A percentile compares a stretch with the other conserved stretches of the same genome.
phyloP scores from a whole-genome alignment of 805 yeast genomes.

The Candida mattraensis region DNA sequence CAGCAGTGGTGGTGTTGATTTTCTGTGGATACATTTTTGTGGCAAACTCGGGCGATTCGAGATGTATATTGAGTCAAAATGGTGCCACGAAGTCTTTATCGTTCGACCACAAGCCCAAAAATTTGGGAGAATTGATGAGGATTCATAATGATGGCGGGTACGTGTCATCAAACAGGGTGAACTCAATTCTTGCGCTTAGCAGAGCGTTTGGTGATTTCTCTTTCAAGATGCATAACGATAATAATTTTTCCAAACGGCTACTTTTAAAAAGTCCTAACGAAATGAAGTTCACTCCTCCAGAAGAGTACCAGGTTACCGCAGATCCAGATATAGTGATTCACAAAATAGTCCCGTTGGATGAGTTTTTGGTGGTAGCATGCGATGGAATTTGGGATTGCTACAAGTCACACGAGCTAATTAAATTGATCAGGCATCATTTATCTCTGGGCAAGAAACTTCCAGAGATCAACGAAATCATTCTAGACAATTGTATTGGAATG shows the following conservation, averaged over 20 bases:
- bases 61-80: conserved; percentile 54
- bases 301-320: conserved; percentile 76
- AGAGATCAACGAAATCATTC: conserved; percentile 55
- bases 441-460: conserved; percentile 57
- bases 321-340: conserved; percentile 75
- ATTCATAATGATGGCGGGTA: conserved; percentile 60
- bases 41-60: conserved; percentile 76
- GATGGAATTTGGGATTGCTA: conserved; percentile 84
- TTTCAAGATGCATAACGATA: conserved; percentile 40
- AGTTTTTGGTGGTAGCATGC: conserved; percentile 72
- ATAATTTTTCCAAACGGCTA: conserved; percentile 25
- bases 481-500: conserved; percentile 67
- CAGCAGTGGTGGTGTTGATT: conserved; percentile 48
- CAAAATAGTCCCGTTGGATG: conserved; percentile 47
- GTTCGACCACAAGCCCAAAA: conserved; percentile 64
- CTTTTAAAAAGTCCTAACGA: conserved; percentile 17
- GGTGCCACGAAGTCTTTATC: conserved; percentile 62
- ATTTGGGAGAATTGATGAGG: conserved; percentile 57
- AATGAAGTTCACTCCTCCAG: conserved; percentile 47
- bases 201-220: conserved; percentile 69
- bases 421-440: conserved; percentile 56
- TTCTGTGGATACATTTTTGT: conserved; percentile 48
- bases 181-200: conserved; percentile 56
- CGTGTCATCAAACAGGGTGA: conserved; percentile 60
- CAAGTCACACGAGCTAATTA: conserved; percentile 54